Base-by-base conservation (phyloP, 768 basidiomycete species). In the Leccinum barrowsii region DNA sequence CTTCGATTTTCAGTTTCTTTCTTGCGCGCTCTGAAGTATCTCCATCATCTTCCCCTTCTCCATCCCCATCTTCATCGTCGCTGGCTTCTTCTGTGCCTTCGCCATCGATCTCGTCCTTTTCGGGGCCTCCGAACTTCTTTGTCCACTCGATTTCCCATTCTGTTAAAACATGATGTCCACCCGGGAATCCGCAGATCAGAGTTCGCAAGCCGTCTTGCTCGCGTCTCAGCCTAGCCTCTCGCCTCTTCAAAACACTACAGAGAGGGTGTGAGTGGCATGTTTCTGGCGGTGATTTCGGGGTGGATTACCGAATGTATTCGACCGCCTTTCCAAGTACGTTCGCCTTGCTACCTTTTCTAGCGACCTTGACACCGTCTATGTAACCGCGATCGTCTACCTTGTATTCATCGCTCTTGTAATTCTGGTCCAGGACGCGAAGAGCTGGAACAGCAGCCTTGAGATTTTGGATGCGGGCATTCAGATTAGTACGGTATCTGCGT, bases 351-450 rank as follows among this genome's bases (percentile, higher is more conserved):
- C 90, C 90, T 74, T 94, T 95, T 58, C 92, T 80, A 7, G 93
- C 93, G 10, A 93, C 88, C 70, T 89, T 90, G 68, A 95, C 90
- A n/a, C 93, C 93, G 65, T 95, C 93, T 2, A 94, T 87, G 63
- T 87, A 93, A 3, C 93, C 93, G 4, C 91, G 82, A 37, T 86
- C 85, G 60, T 94, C 91, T n/a, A 90, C 83, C 2, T 82, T 75
- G 50, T 72, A 67, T 15, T 76, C 78, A 3, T 80, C 78, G 32
- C 47, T 67, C 59, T 81, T 80, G 52, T 55, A 54, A 58, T 73
- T 73, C 61, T 82, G 80, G 60, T 92, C 90, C 5, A 92, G 77
- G 17, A 90, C 85, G 4, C 91, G 87, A 40, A 94, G 80, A 0
- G 92, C 92, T 5, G 92, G 92, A 1, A 94, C 90, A 12, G 92